Evolutionary conservation across 139 green algal species (phyloP), one percentile per base, ranked within the genome.

Genomic region (Coccomyxa sp.): DNA sequence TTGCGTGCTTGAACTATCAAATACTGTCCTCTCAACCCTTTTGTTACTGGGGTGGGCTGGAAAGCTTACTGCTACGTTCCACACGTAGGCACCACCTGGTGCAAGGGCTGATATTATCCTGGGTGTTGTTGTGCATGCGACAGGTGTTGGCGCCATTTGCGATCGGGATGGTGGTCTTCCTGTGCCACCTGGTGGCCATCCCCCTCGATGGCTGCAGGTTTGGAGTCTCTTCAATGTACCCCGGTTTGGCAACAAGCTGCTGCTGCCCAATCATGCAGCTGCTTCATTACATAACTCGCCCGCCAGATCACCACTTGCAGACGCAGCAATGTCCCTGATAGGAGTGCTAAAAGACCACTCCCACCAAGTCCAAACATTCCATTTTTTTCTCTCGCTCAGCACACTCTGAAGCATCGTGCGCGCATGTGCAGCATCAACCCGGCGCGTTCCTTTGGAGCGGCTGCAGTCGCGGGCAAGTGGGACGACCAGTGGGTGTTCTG

Each of bases 401-500:
- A 51, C 38, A 7, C 38, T 51, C 38, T 51, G 38, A 51, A 51
- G 38, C 38, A 51, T 51, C 3, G 38, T 51, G 38, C 38, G 38
- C 38, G 38, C 23, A 38, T 45, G 13, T 81, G 82, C 75, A 84
- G 78, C 79, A 57, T 85, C 0, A 87, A 87, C 45, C 84, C 84
- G 32, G 84, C 84, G 15, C 71, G 84, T 15, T 82, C 75, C 11
- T 87, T 87, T 68, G 84, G 80, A 0, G 63, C 84, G 16, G 80
- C 84, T n/a, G 76, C 82, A 13, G 80, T 85, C 14, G 71, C 63
- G 7, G 38, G 76, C 15, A 74, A 31, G 0, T 87, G 58, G 7
- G 63, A 82, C n/a, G 17, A 85, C 45, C 77, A 86, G 28, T 86
- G 83, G 83, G 82, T 87, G 32, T 87, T 87, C 76, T 87, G 84